Evolutionary conservation across 805 yeast genomes (phyloP).

Genomic region (Metschnikowia drakensbergensis): DNA sequence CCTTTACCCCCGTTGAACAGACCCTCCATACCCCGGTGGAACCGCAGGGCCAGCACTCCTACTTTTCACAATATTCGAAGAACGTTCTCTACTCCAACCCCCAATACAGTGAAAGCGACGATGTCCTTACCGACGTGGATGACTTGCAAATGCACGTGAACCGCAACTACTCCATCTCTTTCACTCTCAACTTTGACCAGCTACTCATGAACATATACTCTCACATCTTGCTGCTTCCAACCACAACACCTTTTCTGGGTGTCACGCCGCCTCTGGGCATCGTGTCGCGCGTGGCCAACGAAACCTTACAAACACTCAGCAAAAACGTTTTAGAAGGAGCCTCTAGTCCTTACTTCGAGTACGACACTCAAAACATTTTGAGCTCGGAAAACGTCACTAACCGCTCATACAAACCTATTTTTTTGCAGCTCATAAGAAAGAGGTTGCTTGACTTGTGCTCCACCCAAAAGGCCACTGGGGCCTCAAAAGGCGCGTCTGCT

Average conservation of each 20-base stretch:
- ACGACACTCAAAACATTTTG: slow-evolving; percentile 34
- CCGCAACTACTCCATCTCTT: slow-evolving; percentile 29
- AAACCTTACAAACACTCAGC: slow-evolving; percentile 31
- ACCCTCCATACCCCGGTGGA: slow-evolving; percentile 40
- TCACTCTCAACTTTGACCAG: slow-evolving; percentile 36
- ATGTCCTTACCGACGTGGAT: slow-evolving; percentile 39
- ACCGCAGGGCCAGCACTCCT: slow-evolving; percentile 9
- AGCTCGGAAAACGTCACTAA: slow-evolving; percentile 30
- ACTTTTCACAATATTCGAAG: slow-evolving; percentile 9
- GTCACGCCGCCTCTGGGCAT: slow-evolving; percentile 42
- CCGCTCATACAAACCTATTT: slow-evolving; percentile 33
- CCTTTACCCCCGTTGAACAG: slow-evolving; percentile 45
- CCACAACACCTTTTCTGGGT: slow-evolving; percentile 45
- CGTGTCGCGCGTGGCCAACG: slow-evolving; percentile 42
- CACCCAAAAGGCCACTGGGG: slow-evolving; percentile 15
- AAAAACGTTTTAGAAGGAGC: slow-evolving; percentile 12
- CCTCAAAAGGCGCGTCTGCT: slow-evolving; percentile 7
- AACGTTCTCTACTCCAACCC: slow-evolving; percentile 28
- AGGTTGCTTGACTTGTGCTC: slow-evolving; percentile 39
- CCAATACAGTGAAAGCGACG: slow-evolving; percentile 39
- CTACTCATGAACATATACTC: slow-evolving; percentile 33
- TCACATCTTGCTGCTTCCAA: slow-evolving; percentile 37
- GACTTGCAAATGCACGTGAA: slow-evolving; percentile 25
- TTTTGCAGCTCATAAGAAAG: slow-evolving; percentile 40
- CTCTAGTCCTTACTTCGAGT: slow-evolving; percentile 16